Evolutionary conservation across 768 basidiomycete genomes (phyloP).

Genomic region (Trametes coccinea): DNA sequence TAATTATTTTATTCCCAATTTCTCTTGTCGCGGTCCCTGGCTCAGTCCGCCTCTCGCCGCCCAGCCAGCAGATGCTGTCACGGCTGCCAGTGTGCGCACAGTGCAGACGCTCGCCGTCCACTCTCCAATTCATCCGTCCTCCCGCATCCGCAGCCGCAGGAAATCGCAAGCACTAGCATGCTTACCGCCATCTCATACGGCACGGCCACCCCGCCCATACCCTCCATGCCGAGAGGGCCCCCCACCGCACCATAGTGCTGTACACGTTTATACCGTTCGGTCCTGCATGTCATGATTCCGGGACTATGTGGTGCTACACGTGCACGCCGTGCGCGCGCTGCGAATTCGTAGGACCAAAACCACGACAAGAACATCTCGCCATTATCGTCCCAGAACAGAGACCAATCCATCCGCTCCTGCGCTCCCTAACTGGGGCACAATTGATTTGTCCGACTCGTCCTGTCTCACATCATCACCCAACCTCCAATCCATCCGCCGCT

Average conservation of each 20-base stretch:
- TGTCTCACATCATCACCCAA: slow-evolving; percentile 7
- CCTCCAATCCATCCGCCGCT: slow-evolving; percentile 6
- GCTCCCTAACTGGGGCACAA: not conserved
- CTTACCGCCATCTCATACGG: not conserved
- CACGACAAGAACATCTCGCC: not conserved
- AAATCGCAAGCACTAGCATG: not conserved
- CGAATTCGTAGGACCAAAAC: not conserved
- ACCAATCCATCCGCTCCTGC: not conserved
- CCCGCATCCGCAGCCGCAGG: not conserved
- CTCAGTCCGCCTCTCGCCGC: too few species aligned
- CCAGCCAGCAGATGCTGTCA: too few species aligned
- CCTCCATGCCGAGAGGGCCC: too few species aligned
- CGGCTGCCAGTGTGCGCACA: too few species aligned
- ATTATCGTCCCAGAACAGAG: not conserved
- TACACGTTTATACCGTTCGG: too few species aligned
- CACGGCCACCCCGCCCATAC: slow-evolving; percentile 1
- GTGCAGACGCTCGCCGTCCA: not conserved
- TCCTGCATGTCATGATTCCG: too few species aligned
- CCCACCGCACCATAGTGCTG: too few species aligned
- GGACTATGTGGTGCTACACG: too few species aligned
- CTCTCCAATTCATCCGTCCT: not conserved
- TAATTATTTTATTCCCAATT: too few species aligned
- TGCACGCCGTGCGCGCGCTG: too few species aligned
- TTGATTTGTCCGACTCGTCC: not conserved
- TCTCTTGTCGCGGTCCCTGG: too few species aligned